A percentile compares a stretch with the other conserved stretches of the same genome.
These are phyloP conservation scores for Neonectria faginata DNA, from an alignment of 2,329 filamentous ascomycete species.

Conservation along the genomic window DNA sequence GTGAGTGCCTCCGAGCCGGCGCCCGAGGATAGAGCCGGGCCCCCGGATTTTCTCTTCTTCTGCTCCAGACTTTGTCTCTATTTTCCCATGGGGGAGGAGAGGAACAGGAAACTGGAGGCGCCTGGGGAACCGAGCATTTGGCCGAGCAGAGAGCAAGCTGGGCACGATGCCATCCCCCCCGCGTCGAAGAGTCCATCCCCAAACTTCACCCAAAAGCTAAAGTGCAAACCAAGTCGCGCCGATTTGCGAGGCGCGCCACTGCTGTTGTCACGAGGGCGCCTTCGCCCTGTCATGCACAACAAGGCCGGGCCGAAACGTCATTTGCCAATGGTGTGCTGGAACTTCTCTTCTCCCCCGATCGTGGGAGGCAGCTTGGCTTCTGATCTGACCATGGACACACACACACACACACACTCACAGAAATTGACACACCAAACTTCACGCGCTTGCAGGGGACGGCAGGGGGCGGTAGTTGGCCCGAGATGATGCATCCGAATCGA, in stretches of 20 bases:
- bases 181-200: too few species aligned
- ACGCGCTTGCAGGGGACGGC: neutral
- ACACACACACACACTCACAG: too few species aligned
- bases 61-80: slow-evolving; percentile 14
- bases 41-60: neutral
- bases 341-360: neutral
- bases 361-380: too few species aligned
- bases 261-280: slow-evolving; percentile 36
- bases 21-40: slow-evolving; percentile 34
- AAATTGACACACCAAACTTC: too few species aligned
- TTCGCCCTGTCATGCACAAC: slow-evolving; percentile 44
- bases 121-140: slow-evolving; percentile 13
- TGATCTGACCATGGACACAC: neutral
- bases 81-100: neutral
- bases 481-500: neutral
- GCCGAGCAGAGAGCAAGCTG: slow-evolving; percentile 15
- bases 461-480: neutral
- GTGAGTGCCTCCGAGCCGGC: slow-evolving; percentile 40
- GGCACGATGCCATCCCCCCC: too few species aligned
- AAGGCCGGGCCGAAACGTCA: slow-evolving; percentile 45
- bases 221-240: too few species aligned
- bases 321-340: slow-evolving; percentile 14
- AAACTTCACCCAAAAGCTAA: too few species aligned
- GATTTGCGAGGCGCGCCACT: neutral
- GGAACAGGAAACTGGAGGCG: neutral